These are phyloP conservation scores for Dimocarpus longan DNA, from an alignment of 345 rosid genomes.

Conservation along the genomic window DNA sequence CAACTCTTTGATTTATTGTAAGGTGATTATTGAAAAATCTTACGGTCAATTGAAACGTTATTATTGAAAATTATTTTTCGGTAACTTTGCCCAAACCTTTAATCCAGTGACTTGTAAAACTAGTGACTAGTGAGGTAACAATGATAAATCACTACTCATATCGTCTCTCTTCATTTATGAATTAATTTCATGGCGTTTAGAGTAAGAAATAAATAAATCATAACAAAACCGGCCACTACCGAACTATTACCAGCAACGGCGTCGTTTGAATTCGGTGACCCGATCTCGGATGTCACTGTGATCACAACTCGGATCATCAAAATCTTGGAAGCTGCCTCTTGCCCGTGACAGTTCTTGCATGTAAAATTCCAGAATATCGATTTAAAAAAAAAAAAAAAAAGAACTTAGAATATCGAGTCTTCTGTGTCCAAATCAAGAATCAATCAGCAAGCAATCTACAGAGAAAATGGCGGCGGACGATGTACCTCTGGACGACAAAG, in stretches of 20 bases:
- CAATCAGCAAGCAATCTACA: conserved; percentile 2
- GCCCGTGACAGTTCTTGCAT: neutral
- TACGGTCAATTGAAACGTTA: too few relatives aligned
- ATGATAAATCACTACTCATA: too few relatives aligned
- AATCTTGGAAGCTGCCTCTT: neutral
- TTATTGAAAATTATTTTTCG: too few relatives aligned
- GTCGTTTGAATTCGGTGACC: neutral
- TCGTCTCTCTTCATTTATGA: too few relatives aligned
- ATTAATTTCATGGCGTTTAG: too few relatives aligned
- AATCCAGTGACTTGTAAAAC: too few relatives aligned
- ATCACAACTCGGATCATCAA: neutral
- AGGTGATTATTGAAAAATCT: too few relatives aligned
- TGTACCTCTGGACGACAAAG: conserved; percentile 90
- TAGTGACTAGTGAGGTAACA: too few relatives aligned
- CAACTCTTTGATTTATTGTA: too few relatives aligned
- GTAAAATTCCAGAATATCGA: neutral
- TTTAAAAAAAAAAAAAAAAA: too few relatives aligned
- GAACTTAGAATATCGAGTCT: neutral
- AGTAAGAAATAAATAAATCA: too few relatives aligned
- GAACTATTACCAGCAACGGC: neutral
- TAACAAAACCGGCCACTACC: neutral
- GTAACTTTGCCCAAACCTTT: too few relatives aligned
- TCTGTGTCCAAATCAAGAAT: neutral
- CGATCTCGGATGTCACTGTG: neutral
- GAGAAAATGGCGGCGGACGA: conserved; percentile 62